Conservation (phyloP, 176 grass and related monocot species). For the Pontederia crassipes region DNA sequence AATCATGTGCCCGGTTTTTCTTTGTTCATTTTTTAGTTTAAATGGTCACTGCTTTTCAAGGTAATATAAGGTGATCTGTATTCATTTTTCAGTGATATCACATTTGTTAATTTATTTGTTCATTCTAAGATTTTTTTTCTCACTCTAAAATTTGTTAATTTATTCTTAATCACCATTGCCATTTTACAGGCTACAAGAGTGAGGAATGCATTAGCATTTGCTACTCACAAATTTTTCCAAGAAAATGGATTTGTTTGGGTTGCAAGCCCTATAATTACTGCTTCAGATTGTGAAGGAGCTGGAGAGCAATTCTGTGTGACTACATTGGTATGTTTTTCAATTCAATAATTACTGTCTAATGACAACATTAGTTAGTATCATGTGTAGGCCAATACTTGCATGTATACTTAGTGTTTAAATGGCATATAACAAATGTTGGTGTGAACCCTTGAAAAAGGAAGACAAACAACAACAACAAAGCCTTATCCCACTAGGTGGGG, state of each 20-base stretch:
- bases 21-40: neutral
- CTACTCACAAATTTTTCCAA: slow-evolving; percentile 97
- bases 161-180: no score
- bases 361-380: neutral
- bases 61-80: no score
- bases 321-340: slow-evolving; percentile 64
- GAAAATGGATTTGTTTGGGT: slow-evolving; percentile 97
- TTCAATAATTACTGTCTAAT: slow-evolving; percentile 23
- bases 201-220: slow-evolving; percentile 87
- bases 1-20: neutral
- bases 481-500: no score
- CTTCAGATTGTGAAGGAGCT: slow-evolving; percentile 94
- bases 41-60: no score
- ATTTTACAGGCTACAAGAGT: slow-evolving; percentile 73
- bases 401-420: no score
- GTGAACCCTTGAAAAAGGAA: no score
- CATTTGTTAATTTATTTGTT: no score
- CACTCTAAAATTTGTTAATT: no score
- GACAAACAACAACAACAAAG: no score
- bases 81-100: no score
- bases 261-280: slow-evolving; percentile 93
- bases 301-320: slow-evolving; percentile 97
- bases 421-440: no score
- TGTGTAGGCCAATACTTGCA: neutral
- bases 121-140: no score